Evolutionary conservation across 148 eudicot species (phyloP).

Genomic region (Vaccinium corymbosum): DNA sequence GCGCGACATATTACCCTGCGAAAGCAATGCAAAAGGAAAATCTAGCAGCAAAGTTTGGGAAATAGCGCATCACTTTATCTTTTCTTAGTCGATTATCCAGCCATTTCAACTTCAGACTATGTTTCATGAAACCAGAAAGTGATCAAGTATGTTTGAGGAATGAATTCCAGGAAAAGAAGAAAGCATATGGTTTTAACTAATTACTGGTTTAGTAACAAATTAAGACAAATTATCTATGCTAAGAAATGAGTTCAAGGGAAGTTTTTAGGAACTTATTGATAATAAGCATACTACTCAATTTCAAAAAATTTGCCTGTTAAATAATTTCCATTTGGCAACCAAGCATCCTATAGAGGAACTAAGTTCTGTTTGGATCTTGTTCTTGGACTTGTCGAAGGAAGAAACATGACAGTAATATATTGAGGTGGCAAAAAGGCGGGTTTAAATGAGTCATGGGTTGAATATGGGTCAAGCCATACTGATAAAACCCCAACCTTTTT

Average conservation of each 20-base stretch:
- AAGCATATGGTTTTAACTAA: neutral
- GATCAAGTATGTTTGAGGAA: neutral
- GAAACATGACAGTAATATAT: too few relatives aligned
- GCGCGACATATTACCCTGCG: conserved; percentile 77
- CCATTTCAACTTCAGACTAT: neutral
- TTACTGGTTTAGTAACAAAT: neutral
- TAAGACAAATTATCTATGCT: neutral
- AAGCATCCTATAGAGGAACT: neutral
- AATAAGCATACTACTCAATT: neutral
- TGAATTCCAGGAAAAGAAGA: neutral
- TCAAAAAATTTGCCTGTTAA: neutral
- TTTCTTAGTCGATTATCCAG: neutral
- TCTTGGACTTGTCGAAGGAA: neutral
- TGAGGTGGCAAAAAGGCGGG: too few relatives aligned
- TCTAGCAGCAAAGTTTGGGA: neutral
- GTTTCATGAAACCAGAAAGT: neutral
- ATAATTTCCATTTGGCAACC: conserved; percentile 7
- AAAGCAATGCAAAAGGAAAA: neutral
- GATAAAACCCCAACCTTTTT: too few relatives aligned
- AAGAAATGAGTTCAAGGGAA: neutral
- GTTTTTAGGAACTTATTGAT: neutral
- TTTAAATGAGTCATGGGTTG: too few relatives aligned
- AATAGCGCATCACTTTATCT: neutral
- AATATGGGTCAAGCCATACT: too few relatives aligned
- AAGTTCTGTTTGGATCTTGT: neutral